Evolutionary conservation across 768 basidiomycete genomes (phyloP), one percentile per base, ranked within the genome.

Genomic region (Phlebiopsis gigantea): DNA sequence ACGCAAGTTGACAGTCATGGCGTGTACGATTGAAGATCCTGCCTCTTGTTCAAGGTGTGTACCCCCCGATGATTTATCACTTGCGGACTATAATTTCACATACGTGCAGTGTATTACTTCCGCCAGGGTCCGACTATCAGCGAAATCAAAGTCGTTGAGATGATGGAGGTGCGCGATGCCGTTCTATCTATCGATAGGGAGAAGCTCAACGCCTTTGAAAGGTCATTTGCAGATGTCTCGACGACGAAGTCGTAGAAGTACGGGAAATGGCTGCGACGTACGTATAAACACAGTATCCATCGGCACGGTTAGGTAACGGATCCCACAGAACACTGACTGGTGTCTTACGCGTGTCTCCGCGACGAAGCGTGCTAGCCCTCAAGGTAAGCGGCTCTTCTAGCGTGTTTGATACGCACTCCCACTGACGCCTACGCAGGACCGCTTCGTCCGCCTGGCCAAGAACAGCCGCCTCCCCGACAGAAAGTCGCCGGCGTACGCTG

Each of bases 181-280:
- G 17, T 29, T 31, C 24, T 30, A 14, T 41, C 19, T 45, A 21
- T 44, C 49, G 5, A 14, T 51, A 45, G 39, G 46, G 10, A 29
- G 4, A 39, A 29, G 29, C 47, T 48, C 15, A 48, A 26, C 21
- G 41, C 49, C 5, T 28, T 26, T 19, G 29, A 17, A 54, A 91
- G 84, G 85, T 90, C 31, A 75, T 95, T 4, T 90, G 88, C 61
- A 76, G 82, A 64, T 92, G 91, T 61, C 72, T 95, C 25, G 84
- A 89, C 61, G 93, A 95, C 67, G 90, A 92, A 60, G 85, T 92
- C 15, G 83, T 91, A 8, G 93, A 95, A 73, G 93, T 95, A 19
- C 79, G 93, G 42, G 89, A 93, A 71, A 92, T 90, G 83, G 90
- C 90, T 21, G 88, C 89, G 19, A 84, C 84, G 83, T 95, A 62